Percentiles rank a stretch among this genome's conserved stretches.
These are phyloP conservation scores for Neofusicoccum cordaticola DNA, from an alignment of 2,329 filamentous ascomycete species.

Conservation along the genomic window DNA sequence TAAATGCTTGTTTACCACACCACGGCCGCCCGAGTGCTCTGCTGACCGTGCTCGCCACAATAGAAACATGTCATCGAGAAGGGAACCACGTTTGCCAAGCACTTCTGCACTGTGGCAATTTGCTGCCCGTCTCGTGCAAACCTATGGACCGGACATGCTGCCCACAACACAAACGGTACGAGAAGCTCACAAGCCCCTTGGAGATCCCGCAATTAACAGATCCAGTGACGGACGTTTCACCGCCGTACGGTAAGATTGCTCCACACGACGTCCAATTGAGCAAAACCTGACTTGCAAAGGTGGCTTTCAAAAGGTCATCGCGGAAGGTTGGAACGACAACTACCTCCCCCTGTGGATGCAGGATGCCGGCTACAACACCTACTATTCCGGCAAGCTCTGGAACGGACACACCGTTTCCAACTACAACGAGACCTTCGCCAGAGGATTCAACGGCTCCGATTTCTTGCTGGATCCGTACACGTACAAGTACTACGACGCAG, in stretches of 20 bases:
- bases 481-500: slow-evolving; percentile 66
- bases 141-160: slow-evolving; percentile 63
- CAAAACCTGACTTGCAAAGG: slow-evolving; percentile 21
- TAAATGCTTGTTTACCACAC: not conserved
- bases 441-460: slow-evolving; percentile 57
- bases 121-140: slow-evolving; percentile 68
- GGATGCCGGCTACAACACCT: slow-evolving; percentile 65
- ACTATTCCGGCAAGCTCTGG: slow-evolving; percentile 71
- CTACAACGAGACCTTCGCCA: slow-evolving; percentile 57
- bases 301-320: slow-evolving; percentile 65
- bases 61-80: slow-evolving; percentile 54
- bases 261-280: not conserved
- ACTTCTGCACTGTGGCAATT: slow-evolving; percentile 65
- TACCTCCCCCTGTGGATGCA: slow-evolving; percentile 73
- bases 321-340: slow-evolving; percentile 62
- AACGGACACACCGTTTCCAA: slow-evolving; percentile 62
- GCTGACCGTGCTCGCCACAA: not conserved
- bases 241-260: slow-evolving; percentile 45
- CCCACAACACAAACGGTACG: slow-evolving; percentile 64
- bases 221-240: slow-evolving; percentile 53
- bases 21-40: too few relatives aligned
- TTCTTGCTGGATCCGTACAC: slow-evolving; percentile 64
- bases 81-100: slow-evolving; percentile 59
- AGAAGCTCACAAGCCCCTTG: not conserved
- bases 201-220: not conserved